Evolutionary conservation across 345 rosid species (phyloP), one percentile per base, ranked within the genome.

Genomic region (Lepidium sativum): DNA sequence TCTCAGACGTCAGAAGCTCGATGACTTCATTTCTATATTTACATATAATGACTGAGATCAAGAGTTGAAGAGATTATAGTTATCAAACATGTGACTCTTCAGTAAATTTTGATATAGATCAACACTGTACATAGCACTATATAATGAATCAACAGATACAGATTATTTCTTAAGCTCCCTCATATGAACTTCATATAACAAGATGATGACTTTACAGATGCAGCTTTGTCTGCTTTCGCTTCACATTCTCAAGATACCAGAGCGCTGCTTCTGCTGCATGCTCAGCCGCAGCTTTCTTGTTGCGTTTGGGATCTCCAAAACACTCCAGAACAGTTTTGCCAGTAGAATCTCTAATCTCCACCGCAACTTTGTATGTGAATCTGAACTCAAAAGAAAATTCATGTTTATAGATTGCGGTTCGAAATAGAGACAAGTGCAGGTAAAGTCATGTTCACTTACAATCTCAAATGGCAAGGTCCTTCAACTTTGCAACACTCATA

Each of bases 181-280:
- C 2, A 17, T 37, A 13, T 38, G 3, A 57, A 29, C 6, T 2
- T 6, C 3, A 49, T 53, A 17, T 62, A 44, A 12, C 9, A 32
- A 51, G 9, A 27, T 27, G 56, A 37, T 34, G 17, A n/a, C n/a
- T n/a, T n/a, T n/a, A n/a, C n/a, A n/a, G n/a, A n/a, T n/a, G n/a
- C 14, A 16, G 35, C 44, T 54, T 37, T 56, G 2, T 38, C 45
- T 55, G 69, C 29, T 71, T 47, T 71, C 1, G 8, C 43, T 1
- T 84, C 47, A 9, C 23, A 38, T 71, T 74, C 6, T 75, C 62
- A 65, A 86, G 69, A 73, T 75, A 88, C 95, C 96, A 88, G 13
- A 86, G 56, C 2, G 85, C 88, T 31, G 79, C 96, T 75, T 86
- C 86, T 0, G 92, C 84, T 32, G 92, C 92, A 67, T 80, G 78